Percentiles rank a stretch among this genome's conserved stretches.
phyloP scores from a whole-genome alignment of 495 filamentous ascomycete genomes.

The Recurvomyces mirabilis region DNA sequence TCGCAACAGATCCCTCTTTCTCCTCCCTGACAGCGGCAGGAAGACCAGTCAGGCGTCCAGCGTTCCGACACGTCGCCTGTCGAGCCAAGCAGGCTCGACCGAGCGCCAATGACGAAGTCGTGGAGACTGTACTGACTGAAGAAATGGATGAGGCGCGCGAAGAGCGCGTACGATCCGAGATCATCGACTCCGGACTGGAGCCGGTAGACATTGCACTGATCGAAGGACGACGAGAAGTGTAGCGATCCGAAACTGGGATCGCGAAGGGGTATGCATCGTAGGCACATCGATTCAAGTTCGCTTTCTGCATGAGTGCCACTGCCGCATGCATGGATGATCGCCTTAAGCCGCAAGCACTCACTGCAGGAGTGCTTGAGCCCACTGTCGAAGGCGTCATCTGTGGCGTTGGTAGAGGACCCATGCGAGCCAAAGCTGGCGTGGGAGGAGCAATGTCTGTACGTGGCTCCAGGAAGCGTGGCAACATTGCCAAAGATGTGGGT shows the following conservation, averaged over 20 bases:
- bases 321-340: constrained; percentile 65
- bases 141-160: constrained; percentile 41
- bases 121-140: constrained; percentile 50
- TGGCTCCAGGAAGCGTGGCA: constrained; percentile 31
- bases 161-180: constrained; percentile 60
- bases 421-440: constrained; percentile 40
- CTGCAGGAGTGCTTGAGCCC: constrained; percentile 79
- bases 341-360: constrained; percentile 51
- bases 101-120: constrained; percentile 43
- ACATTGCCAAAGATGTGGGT: constrained; percentile 25
- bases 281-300: constrained; percentile 32
- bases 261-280: constrained; percentile 6
- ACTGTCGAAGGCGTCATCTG: constrained; percentile 67
- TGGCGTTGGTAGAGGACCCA: constrained; percentile 65
- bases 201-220: constrained; percentile 65
- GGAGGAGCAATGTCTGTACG: constrained; percentile 26
- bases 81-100: constrained; percentile 56
- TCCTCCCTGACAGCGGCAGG: constrained; percentile 11
- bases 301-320: constrained; percentile 63
- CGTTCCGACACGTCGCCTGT: constrained; percentile 73
- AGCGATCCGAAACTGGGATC: neutral
- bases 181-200: constrained; percentile 84
- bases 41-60: constrained; percentile 39
- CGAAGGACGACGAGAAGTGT: constrained; percentile 38
- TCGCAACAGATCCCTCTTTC: constrained; percentile 22